phyloP scores from a whole-genome alignment of 805 yeast genomes.

The Barnettozyma siamensis region DNA sequence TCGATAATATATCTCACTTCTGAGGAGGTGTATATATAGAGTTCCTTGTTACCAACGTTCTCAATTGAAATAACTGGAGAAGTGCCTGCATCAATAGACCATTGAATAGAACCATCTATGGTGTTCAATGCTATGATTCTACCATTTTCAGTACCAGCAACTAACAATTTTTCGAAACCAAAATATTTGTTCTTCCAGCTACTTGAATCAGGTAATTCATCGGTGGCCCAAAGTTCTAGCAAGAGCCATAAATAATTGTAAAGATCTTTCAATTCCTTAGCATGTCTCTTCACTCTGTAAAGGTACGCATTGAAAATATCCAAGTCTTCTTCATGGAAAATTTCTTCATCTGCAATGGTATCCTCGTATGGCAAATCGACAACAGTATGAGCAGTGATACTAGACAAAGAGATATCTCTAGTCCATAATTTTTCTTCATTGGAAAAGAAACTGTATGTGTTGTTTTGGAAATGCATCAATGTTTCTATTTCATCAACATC shows the following conservation, averaged over 20 bases:
- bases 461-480: slow-evolving; percentile 11
- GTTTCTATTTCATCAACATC: slow-evolving; percentile 14
- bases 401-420: slow-evolving; percentile 38
- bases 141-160: slow-evolving; percentile 36
- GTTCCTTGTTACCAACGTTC: slow-evolving; percentile 12
- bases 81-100: slow-evolving; percentile 31
- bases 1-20: slow-evolving; percentile 20
- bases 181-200: slow-evolving; percentile 27
- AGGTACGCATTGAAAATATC: slow-evolving; percentile 28
- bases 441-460: slow-evolving; percentile 7
- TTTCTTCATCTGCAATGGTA: slow-evolving; percentile 24
- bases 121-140: slow-evolving; percentile 40
- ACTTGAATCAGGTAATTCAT: slow-evolving; percentile 7
- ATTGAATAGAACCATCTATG: slow-evolving; percentile 31
- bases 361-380: slow-evolving; percentile 22
- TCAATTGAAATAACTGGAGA: slow-evolving; percentile 22
- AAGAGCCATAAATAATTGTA: slow-evolving; percentile 11
- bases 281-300: slow-evolving; percentile 28
- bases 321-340: slow-evolving; percentile 26
- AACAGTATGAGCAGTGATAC: slow-evolving; percentile 31
- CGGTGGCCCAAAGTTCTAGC: slow-evolving; percentile 9
- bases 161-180: slow-evolving; percentile 40
- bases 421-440: slow-evolving; percentile 30
- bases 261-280: slow-evolving; percentile 11
- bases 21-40: slow-evolving; percentile 17